Evolutionary conservation across 495 filamentous ascomycete species (phyloP).

Genomic region (Penicillium paradoxum): DNA sequence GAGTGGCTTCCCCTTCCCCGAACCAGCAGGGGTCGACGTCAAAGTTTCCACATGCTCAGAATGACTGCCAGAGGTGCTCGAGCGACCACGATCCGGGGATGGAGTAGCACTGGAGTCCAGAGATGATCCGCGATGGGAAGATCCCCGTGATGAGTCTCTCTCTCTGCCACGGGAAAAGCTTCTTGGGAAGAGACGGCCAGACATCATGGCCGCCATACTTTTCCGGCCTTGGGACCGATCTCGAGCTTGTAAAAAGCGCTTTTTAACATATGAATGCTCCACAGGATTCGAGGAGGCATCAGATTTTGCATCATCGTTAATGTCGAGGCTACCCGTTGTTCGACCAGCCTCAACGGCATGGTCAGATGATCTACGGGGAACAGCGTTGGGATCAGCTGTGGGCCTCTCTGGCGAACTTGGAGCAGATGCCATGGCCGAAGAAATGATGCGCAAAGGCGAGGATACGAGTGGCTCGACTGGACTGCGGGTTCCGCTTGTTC

Average conservation of each 20-base stretch:
- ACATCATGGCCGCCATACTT: slow-evolving; percentile 39
- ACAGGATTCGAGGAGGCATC: slow-evolving; percentile 15
- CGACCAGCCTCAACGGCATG: slow-evolving; percentile 8
- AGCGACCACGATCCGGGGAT: slow-evolving; percentile 41
- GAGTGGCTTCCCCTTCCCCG: slow-evolving; percentile 49
- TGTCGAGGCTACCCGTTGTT: neutral
- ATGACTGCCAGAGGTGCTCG: slow-evolving; percentile 52
- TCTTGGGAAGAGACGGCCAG: slow-evolving; percentile 31
- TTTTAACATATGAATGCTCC: slow-evolving; percentile 10
- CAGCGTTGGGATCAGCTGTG: slow-evolving; percentile 6
- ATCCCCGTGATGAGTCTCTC: slow-evolving; percentile 40
- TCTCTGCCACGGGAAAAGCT: slow-evolving; percentile 39
- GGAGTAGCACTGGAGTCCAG: slow-evolving; percentile 59
- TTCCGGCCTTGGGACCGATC: slow-evolving; percentile 25
- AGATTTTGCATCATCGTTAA: slow-evolving; percentile 12
- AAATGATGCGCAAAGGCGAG: slow-evolving; percentile 23
- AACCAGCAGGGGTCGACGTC: slow-evolving; percentile 24
- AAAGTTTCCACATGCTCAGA: slow-evolving; percentile 37
- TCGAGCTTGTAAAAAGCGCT: slow-evolving; percentile 8
- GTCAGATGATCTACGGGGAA: slow-evolving; percentile 20
- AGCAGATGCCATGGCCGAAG: slow-evolving; percentile 20
- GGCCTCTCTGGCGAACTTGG: slow-evolving; percentile 23
- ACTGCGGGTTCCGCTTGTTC: slow-evolving; percentile 11
- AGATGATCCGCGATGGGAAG: slow-evolving; percentile 45
- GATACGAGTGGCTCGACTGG: slow-evolving; percentile 20